These are phyloP conservation scores for Aspergillus kassunensis DNA, from an alignment of 495 filamentous ascomycete genomes.

Conservation along the genomic window DNA sequence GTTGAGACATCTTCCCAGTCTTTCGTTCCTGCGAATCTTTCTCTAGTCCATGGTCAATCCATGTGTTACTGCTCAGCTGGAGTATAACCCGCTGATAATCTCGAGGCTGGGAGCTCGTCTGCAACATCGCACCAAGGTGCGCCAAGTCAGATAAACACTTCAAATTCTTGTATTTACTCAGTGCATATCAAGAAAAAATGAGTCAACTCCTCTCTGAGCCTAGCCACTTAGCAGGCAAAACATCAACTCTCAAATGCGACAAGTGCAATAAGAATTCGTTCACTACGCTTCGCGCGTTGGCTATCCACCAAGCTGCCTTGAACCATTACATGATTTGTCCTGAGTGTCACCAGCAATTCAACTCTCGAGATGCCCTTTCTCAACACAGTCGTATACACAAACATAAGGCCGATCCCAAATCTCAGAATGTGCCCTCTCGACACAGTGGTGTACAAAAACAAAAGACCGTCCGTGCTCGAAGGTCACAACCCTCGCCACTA, in stretches of 20 bases:
- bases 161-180: background rate
- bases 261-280: constrained; percentile 1
- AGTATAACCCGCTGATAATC: background rate
- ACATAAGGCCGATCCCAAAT: too few relatives aligned
- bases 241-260: background rate
- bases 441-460: too few relatives aligned
- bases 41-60: too few relatives aligned
- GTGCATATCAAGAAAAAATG: background rate
- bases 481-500: too few relatives aligned
- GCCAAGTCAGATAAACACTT: too few relatives aligned
- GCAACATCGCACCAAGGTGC: too few relatives aligned
- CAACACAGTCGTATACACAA: background rate
- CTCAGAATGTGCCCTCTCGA: too few relatives aligned
- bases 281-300: background rate
- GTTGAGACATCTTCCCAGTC: too few relatives aligned
- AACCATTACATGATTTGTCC: background rate
- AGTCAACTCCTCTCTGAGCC: too few relatives aligned
- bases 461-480: too few relatives aligned
- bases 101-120: background rate
- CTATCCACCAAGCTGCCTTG: constrained; percentile 1
- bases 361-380: background rate
- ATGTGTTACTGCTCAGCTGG: too few relatives aligned
- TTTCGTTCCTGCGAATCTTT: too few relatives aligned
- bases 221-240: background rate
- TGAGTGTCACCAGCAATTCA: background rate